Evolutionary conservation across 306 rosid species (phyloP), one percentile per base, ranked within the genome.

Genomic region (Sesbania bispinosa): DNA sequence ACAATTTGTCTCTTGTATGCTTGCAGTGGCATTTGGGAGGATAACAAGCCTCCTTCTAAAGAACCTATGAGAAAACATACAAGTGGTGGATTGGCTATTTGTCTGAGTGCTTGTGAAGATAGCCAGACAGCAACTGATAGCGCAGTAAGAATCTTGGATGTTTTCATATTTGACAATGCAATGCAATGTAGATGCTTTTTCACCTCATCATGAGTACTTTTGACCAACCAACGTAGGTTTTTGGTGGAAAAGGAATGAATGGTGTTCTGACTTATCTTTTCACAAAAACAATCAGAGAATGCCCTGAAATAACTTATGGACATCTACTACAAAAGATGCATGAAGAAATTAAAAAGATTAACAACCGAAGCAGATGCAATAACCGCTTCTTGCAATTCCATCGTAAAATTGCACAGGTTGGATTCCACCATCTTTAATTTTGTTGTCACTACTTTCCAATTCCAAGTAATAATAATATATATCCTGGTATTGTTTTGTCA

Each of bases 41-140:
- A 78, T 64, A 87, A 90, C 69, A 59, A 26, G 6, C 92, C 93
- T 39, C 92, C 90, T 4, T 83, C 93, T 4, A 74, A 76, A 19
- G 87, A 63, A 67, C 71, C 84, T 13, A 51, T 76, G 0, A 45
- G 53, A 27, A 93, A 90, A 76, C 61, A 68, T 35, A 83, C 98
- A 2, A 74, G 57, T 51, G 96, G 97, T 36, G 97, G 97, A 73
- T 23, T 60, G 69, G 97, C 93, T 0, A 84, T 93, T 71, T 71
- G 83, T 53, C 20, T 93, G 0, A 82, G 93, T 83, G 96, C 98
- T 10, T 90, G 98, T 74, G 80, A 52, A 46, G 98, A 90, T 78
- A 73, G 67, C 64, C 85, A 86, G 33, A 19, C 82, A 51, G 93
- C 98, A 27, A 57, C 88, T 24, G 97, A 93, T 84, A 86, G 90